Base-by-base conservation (phyloP, 2,329 filamentous ascomycete genomes). In the Colletotrichum plurivorum region DNA sequence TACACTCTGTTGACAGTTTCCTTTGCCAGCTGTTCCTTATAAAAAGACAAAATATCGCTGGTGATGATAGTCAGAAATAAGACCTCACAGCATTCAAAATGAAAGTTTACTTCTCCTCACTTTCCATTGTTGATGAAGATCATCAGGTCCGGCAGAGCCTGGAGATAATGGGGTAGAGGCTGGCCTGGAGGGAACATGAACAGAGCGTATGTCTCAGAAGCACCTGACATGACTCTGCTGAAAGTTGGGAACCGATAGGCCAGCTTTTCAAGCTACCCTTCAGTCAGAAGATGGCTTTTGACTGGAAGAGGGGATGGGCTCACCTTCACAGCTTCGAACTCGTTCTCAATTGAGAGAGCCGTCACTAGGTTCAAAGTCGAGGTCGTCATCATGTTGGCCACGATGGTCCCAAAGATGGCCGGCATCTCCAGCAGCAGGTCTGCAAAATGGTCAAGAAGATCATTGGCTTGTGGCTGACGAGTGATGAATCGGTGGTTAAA, bases 401-500 rank as follows among this genome's bases (percentile, higher is more conserved):
- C 45, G 18, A 48, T 48, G 18, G 45, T 18, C 16, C 45, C 45
- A n/a, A 48, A 48, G 18, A 48, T 48, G 16, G 18, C 9, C 4
- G 45, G 45, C 45, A 48, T 48, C 45, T 48, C 45, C n/a, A 48
- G 10, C 9, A 48, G 4, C 10, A 48, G n/a, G n/a, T 20, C 18
- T 16, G 45, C 45, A 18, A 48, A 48, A 18, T 20, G 45, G 9
- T 12, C 45, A 22, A 48, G 45, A 4, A 48, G 45, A 20, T 18
- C n/a, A n/a, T 48, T 48, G 45, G 45, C 16, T 12, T 48, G 45
- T 10, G 45, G n/a, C n/a, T 48, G 45, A n/a, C 45, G 45, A 20
- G 45, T 48, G n/a, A 48, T 18, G 45, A 48, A 48, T 48, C 45
- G 45, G 45, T 48, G 45, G 45, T 48, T 48, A 18, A 48, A 48